A percentile compares a stretch with the other conserved stretches of the same genome.
Evolutionary conservation across 108 stramenopile genomes (phyloP).

Genomic region (Conticribra weissflogii): DNA sequence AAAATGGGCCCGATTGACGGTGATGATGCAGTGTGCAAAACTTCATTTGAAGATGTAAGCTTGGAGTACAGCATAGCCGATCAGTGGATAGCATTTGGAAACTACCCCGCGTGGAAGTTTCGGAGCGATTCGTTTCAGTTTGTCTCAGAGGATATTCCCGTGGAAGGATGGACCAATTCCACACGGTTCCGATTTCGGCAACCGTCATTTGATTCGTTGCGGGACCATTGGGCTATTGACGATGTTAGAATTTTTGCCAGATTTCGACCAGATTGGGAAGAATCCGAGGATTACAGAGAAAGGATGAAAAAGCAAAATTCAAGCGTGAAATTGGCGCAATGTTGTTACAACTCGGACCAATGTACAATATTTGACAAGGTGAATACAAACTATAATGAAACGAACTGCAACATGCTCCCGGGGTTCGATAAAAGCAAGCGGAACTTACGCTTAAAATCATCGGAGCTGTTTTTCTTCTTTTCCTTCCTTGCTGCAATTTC

Average conservation of each 20-base stretch:
- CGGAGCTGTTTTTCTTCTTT: slow-evolving; percentile 36
- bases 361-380: slow-evolving; percentile 39
- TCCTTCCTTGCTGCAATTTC: slow-evolving; percentile 11
- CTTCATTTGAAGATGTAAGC: slow-evolving; percentile 32
- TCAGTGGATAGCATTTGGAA: slow-evolving; percentile 20
- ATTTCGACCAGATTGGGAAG: slow-evolving; percentile 20
- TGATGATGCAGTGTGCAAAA: slow-evolving; percentile 27
- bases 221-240: slow-evolving; percentile 48
- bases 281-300: slow-evolving; percentile 21
- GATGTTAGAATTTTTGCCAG: slow-evolving; percentile 39
- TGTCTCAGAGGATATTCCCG: slow-evolving; percentile 32
- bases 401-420: slow-evolving; percentile 16
- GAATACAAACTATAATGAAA: slow-evolving; percentile 16
- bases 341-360: slow-evolving; percentile 34
- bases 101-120: slow-evolving; percentile 38
- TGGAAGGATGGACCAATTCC: slow-evolving; percentile 24
- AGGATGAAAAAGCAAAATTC: not conserved
- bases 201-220: slow-evolving; percentile 25
- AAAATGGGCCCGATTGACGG: slow-evolving; percentile 34
- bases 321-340: slow-evolving; percentile 13
- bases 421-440: slow-evolving; percentile 1
- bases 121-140: slow-evolving; percentile 25
- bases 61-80: slow-evolving; percentile 28
- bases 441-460: slow-evolving; percentile 19
- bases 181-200: slow-evolving; percentile 38